phyloP scores from a whole-genome alignment of 2,329 filamentous ascomycete genomes.

The Diaporthe vaccinii region DNA sequence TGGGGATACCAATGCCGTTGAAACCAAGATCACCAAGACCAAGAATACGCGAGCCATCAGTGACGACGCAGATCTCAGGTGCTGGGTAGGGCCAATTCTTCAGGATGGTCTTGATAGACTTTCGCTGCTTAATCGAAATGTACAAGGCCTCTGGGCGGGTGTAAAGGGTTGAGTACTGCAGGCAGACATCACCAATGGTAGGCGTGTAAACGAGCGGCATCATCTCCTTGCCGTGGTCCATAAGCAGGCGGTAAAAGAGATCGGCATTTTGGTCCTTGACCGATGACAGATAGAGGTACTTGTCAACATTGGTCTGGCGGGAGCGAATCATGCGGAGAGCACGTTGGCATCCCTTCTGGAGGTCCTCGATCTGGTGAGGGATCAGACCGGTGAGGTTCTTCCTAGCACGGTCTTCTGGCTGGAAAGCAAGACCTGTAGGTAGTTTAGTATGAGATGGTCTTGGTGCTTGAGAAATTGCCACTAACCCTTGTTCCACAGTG shows the following conservation, averaged over 20 bases:
- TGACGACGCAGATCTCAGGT: constrained; percentile 96
- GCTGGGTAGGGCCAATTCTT: constrained; percentile 91
- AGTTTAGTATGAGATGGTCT: not conserved
- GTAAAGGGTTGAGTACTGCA: constrained; percentile 96
- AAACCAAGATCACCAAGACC: constrained; percentile 96
- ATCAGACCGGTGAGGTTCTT: constrained; percentile 77
- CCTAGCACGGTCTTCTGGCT: constrained; percentile 71
- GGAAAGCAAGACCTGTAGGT: constrained; percentile 71
- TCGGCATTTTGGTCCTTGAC: constrained; percentile 83
- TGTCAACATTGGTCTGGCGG: constrained; percentile 80
- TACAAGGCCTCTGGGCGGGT: constrained; percentile 96
- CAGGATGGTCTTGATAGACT: constrained; percentile 89
- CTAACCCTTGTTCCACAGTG: constrained; percentile 76
- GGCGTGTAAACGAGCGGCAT: constrained; percentile 91
- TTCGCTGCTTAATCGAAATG: constrained; percentile 94
- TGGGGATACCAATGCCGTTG: constrained; percentile 97
- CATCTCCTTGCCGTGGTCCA: constrained; percentile 81
- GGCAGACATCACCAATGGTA: constrained; percentile 94
- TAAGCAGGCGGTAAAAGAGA: constrained; percentile 86
- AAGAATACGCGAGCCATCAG: constrained; percentile 92
- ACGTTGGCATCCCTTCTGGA: constrained; percentile 72
- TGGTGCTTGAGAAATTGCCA: not conserved
- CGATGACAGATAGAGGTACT: constrained; percentile 84
- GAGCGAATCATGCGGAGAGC: constrained; percentile 82
- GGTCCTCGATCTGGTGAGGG: constrained; percentile 73